Conservation (phyloP, 768 basidiomycete genomes). For the Lactarius vividus region DNA sequence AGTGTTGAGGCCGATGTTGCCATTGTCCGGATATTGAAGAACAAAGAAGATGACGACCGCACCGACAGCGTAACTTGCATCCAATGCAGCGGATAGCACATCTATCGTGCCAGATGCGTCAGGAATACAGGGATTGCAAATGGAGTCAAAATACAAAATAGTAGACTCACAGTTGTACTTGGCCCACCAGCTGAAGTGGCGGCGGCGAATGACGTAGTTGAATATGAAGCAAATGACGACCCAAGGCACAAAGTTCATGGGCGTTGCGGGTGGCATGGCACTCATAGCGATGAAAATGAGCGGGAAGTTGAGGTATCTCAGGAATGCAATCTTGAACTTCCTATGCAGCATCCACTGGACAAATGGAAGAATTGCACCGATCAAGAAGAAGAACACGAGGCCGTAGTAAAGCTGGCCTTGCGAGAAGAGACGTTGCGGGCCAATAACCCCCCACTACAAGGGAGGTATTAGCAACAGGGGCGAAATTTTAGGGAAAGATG, state of each 20-base stretch:
- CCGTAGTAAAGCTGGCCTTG: slow-evolving; percentile 17
- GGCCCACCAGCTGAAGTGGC: slow-evolving; percentile 38
- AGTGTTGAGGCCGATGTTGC: slow-evolving; percentile 33
- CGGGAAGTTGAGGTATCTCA: slow-evolving; percentile 60
- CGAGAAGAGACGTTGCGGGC: neutral
- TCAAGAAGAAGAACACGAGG: slow-evolving; percentile 72
- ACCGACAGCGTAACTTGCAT: slow-evolving; percentile 61
- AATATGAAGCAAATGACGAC: slow-evolving; percentile 38
- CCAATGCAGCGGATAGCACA: slow-evolving; percentile 66
- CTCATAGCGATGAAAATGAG: slow-evolving; percentile 43
- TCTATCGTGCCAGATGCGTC: slow-evolving; percentile 33
- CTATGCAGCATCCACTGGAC: slow-evolving; percentile 47
- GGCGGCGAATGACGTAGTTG: slow-evolving; percentile 34
- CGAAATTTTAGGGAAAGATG: too few species aligned
- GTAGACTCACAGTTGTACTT: slow-evolving; percentile 36
- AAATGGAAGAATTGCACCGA: slow-evolving; percentile 63
- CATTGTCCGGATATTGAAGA: slow-evolving; percentile 65
- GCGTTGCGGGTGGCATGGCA: slow-evolving; percentile 42
- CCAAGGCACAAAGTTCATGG: slow-evolving; percentile 41
- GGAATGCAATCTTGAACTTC: slow-evolving; percentile 24
- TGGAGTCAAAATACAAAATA: neutral
- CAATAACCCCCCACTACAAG: slow-evolving; percentile 10
- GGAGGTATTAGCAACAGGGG: neutral
- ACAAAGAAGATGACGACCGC: slow-evolving; percentile 56
- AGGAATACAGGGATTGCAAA: slow-evolving; percentile 35